These are phyloP conservation scores for Penicillium verhagenii DNA, from an alignment of 495 filamentous ascomycete species.

Conservation along the genomic window DNA sequence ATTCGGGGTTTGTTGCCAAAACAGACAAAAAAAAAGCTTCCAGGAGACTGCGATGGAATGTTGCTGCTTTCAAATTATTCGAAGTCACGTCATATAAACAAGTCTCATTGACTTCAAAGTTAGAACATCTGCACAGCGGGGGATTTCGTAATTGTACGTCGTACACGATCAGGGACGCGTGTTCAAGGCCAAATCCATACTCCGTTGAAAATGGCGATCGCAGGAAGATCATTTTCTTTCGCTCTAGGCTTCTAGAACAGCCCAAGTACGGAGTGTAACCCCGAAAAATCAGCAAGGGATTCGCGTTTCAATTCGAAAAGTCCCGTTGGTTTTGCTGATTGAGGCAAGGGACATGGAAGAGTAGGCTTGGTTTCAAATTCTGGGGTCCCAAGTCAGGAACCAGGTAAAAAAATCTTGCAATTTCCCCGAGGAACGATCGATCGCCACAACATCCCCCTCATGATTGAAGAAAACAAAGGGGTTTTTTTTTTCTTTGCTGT, in stretches of 20 bases:
- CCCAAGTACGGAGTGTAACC: too few species aligned
- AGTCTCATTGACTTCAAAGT: background rate
- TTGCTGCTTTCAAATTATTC: background rate
- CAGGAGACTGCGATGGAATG: background rate
- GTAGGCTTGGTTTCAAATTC: background rate
- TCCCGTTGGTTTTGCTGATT: background rate
- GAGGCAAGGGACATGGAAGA: background rate
- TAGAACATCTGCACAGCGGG: background rate
- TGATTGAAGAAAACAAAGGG: background rate
- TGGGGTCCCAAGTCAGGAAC: background rate
- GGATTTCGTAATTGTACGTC: slow-evolving; percentile 4
- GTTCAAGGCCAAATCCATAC: slow-evolving; percentile 2
- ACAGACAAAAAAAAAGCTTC: background rate
- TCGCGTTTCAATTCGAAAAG: background rate
- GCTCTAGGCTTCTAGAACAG: slow-evolving; percentile 8
- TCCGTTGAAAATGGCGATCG: slow-evolving; percentile 9
- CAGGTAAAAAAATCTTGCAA: background rate
- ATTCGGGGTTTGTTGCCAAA: background rate
- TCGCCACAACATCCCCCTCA: background rate
- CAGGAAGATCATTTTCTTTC: slow-evolving; percentile 6
- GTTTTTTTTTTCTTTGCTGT: background rate
- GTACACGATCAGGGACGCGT: slow-evolving; percentile 12
- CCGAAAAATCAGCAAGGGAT: background rate
- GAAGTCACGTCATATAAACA: background rate
- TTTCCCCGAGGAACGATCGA: background rate